phyloP scores from a whole-genome alignment of 1,284 basidiomycete genomes.

The Rhodotorula sp. region DNA sequence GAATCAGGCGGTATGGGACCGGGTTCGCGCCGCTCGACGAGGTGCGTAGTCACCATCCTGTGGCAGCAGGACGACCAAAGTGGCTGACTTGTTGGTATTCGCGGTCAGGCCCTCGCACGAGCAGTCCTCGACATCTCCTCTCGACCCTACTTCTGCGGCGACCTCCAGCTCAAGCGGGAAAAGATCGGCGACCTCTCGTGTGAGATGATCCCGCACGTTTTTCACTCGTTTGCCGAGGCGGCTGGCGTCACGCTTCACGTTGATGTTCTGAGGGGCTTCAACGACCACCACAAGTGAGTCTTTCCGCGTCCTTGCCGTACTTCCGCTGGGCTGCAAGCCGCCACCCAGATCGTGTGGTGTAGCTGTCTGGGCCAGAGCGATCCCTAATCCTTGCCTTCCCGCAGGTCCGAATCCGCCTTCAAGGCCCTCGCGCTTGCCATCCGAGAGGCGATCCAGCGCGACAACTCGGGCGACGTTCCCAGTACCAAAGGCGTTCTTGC shows the following conservation, averaged over 20 bases:
- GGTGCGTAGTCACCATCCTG: conserved; percentile 54
- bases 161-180: conserved; percentile 80
- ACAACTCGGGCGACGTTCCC: conserved; percentile 87
- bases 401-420: conserved; percentile 91
- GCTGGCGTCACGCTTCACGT: conserved; percentile 89
- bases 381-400: no score
- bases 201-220: conserved; percentile 96
- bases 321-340: no score
- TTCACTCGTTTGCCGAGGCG: conserved; percentile 88
- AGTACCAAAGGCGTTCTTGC: conserved; percentile 90
- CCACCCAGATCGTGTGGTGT: no score
- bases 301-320: background rate
- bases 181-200: conserved; percentile 90
- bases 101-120: conserved; percentile 78
- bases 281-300: conserved; percentile 92
- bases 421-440: conserved; percentile 96
- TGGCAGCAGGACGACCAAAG: no score
- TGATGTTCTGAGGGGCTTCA: conserved; percentile 88
- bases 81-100: no score
- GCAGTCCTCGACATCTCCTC: conserved; percentile 98
- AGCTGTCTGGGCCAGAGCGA: no score
- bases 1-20: conserved; percentile 92
- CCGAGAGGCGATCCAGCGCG: conserved; percentile 84
- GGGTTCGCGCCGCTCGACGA: conserved; percentile 97
- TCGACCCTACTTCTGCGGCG: conserved; percentile 89